phyloP scores from a whole-genome alignment of 306 rosid species.

The Psophocarpus tetragonolobus region DNA sequence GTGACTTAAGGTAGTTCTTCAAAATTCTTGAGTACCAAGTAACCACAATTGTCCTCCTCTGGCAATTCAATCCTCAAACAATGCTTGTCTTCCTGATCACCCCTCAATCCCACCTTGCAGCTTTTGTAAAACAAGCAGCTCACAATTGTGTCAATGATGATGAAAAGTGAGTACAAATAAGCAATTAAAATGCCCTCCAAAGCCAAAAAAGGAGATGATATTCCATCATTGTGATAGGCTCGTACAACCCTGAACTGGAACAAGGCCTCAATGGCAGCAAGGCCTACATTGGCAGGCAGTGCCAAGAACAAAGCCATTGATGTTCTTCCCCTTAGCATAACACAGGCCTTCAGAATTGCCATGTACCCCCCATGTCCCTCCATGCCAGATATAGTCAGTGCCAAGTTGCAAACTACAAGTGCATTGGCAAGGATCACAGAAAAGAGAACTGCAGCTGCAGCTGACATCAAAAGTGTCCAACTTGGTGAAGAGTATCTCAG shows the following conservation, averaged over 20 bases:
- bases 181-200: slow-evolving; percentile 71
- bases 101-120: slow-evolving; percentile 44
- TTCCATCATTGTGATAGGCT: slow-evolving; percentile 38
- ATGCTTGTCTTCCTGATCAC: slow-evolving; percentile 31
- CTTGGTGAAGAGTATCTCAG: slow-evolving; percentile 49
- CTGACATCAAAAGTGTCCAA: slow-evolving; percentile 46
- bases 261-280: slow-evolving; percentile 79
- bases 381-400: slow-evolving; percentile 63
- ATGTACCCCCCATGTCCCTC: slow-evolving; percentile 65
- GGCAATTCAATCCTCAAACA: slow-evolving; percentile 34
- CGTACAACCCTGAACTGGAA: slow-evolving; percentile 67
- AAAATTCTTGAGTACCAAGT: slow-evolving; percentile 35
- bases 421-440: slow-evolving; percentile 77
- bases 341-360: slow-evolving; percentile 71
- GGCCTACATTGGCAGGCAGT: slow-evolving; percentile 54
- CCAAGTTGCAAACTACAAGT: slow-evolving; percentile 63
- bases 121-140: slow-evolving; percentile 66
- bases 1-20: slow-evolving; percentile 45
- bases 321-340: slow-evolving; percentile 66
- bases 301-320: slow-evolving; percentile 71
- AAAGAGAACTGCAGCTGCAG: slow-evolving; percentile 61
- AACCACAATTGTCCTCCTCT: slow-evolving; percentile 40
- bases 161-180: slow-evolving; percentile 67
- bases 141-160: slow-evolving; percentile 70
- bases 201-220: slow-evolving; percentile 36